Base-by-base conservation (phyloP, 352 stramenopile genomes). In the Globisporangium okanoganense region DNA sequence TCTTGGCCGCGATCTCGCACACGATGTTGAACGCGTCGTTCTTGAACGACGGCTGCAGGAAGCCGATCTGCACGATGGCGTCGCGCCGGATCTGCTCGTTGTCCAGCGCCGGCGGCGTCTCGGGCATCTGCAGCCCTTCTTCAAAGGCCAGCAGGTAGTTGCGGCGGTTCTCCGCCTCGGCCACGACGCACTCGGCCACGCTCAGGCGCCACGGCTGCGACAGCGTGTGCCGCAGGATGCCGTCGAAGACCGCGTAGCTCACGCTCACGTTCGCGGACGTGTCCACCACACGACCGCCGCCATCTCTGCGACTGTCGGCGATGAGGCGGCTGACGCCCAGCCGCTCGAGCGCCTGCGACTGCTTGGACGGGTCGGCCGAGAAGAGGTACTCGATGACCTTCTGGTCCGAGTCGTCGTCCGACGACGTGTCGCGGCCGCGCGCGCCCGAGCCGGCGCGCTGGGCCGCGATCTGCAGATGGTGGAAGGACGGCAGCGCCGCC, bases 371-470 rank as follows among this genome's bases (percentile, higher is more conserved):
- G 35, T 78, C 65, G 36, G 44, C 56, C 14, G 64, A 78, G 50
- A 75, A 78, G 20, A 78, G 40, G 61, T 69, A 75, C 41, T 78
- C 67, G 60, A 75, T 49, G 16, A 68, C 56, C 62, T 72, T 75
- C 38, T 57, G 48, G 58, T 64, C 58, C n/a, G 50, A 61, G 40
- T 55, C 55, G 27, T 35, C 68, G 27, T 35, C 68, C 50, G 35
- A 71, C 60, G 20, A 61, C 29, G 41, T 66, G 13, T 62, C 51
- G 45, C 64, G 53, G n/a, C 58, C 38, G 18, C 53, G 40, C 50
- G 55, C 12, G 6, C 44, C 52, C 24, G 58, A 62, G 29, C 56
- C 60, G 14, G 1, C 14, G 50, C 51, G 60, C 63, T 58, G 40
- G 13, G 58, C 50, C 3, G 58, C 58, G 8, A 47, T 55, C 35